Percentiles rank a stretch among this genome's conserved stretches.
Conservation (phyloP, 1,139 yeast genomes). For the Candida sojae region DNA sequence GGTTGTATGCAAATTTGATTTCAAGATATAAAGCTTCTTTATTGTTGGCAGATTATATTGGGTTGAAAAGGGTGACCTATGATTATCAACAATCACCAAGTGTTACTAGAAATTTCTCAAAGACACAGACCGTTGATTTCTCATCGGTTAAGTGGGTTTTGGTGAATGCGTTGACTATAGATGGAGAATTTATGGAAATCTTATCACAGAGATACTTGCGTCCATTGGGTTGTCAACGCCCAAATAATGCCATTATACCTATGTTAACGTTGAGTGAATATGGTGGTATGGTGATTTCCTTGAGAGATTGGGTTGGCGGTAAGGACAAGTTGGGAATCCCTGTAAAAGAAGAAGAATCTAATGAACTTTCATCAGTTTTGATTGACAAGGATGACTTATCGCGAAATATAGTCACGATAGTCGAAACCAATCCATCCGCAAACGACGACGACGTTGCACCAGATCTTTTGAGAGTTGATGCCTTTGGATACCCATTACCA, state of each 20-base stretch:
- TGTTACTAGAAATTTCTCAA: conserved; percentile 75
- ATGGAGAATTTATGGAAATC: conserved; percentile 90
- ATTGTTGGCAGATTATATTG: conserved; percentile 81
- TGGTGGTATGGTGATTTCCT: conserved; percentile 93
- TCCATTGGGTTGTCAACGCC: conserved; percentile 83
- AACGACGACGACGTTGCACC: conserved; percentile 56
- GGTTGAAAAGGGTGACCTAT: conserved; percentile 88
- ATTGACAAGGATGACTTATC: conserved; percentile 82
- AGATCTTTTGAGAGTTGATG: conserved; percentile 69
- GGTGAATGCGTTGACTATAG: conserved; percentile 88
- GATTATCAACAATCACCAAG: conserved; percentile 92
- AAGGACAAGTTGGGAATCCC: conserved; percentile 59
- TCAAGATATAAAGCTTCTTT: conserved; percentile 73
- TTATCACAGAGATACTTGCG: conserved; percentile 88
- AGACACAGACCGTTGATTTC: conserved; percentile 76
- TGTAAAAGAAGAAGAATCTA: conserved; percentile 34
- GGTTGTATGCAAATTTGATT: conserved; percentile 81
- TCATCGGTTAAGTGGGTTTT: conserved; percentile 86
- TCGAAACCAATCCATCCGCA: conserved; percentile 61
- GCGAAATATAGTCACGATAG: conserved; percentile 72
- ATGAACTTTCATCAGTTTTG: conserved; percentile 62
- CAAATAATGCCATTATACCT: conserved; percentile 83
- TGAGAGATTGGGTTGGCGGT: conserved; percentile 86
- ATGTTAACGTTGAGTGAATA: conserved; percentile 87
- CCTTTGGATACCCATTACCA: conserved; percentile 93